phyloP scores from a whole-genome alignment of 371 early-diverging fungal genomes.

The Mucor ambiguus region DNA sequence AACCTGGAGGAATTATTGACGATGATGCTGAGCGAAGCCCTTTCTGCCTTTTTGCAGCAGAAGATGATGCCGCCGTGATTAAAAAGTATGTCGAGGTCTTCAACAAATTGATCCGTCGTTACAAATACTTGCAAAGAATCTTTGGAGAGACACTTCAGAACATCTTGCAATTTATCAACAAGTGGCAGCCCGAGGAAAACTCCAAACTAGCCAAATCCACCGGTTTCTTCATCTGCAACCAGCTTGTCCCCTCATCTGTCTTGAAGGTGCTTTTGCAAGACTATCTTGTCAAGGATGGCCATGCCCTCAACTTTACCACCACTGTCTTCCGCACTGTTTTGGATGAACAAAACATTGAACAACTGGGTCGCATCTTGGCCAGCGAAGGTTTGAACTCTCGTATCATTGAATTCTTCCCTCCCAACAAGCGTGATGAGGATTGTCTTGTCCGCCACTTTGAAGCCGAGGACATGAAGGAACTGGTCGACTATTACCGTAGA shows the following conservation, averaged over 20 bases:
- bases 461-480: constrained; percentile 85
- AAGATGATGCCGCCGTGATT: constrained; percentile 71
- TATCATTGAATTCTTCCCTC: constrained; percentile 90
- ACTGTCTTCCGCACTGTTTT: constrained; percentile 82
- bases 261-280: constrained; percentile 84
- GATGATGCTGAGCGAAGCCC: constrained; percentile 81
- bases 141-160: constrained; percentile 87
- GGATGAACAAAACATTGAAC: constrained; percentile 74
- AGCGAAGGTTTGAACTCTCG: constrained; percentile 73
- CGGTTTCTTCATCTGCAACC: constrained; percentile 73
- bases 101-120: constrained; percentile 85
- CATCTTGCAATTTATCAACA: constrained; percentile 87
- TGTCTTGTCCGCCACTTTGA: constrained; percentile 90
- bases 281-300: constrained; percentile 91
- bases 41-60: constrained; percentile 82
- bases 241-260: constrained; percentile 67
- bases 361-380: constrained; percentile 70
- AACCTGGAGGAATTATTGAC: constrained; percentile 88
- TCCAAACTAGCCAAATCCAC: constrained; percentile 80
- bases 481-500: constrained; percentile 81
- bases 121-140: constrained; percentile 88
- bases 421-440: constrained; percentile 87
- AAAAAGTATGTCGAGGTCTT: constrained; percentile 81
- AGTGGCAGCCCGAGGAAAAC: constrained; percentile 76
- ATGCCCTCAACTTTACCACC: constrained; percentile 80